Conservation (phyloP, 208 protist species). For the Leptomonas seymouri region DNA sequence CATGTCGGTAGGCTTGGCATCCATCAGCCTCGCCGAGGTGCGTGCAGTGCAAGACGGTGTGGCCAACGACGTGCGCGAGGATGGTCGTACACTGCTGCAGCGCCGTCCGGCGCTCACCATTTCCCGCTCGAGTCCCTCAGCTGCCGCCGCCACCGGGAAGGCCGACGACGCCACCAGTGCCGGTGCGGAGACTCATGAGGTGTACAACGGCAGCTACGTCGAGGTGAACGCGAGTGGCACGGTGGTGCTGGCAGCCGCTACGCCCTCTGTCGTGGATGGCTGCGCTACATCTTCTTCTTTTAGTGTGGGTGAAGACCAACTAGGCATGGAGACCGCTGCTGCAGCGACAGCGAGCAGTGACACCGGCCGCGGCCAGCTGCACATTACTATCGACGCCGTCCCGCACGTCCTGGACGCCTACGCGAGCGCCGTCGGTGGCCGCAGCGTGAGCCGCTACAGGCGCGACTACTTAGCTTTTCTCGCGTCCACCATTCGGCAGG, state of each 20-base stretch:
- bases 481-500: constrained; percentile 52
- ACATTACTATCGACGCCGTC: constrained; percentile 73
- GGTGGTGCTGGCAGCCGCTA: constrained; percentile 63
- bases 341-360: not conserved
- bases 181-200: constrained; percentile 23
- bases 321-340: constrained; percentile 12
- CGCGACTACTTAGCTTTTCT: constrained; percentile 63
- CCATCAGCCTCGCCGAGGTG: constrained; percentile 73
- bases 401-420: constrained; percentile 71
- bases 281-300: constrained; percentile 4
- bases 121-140: constrained; percentile 21
- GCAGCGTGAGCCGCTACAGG: constrained; percentile 49
- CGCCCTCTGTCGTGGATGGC: constrained; percentile 65
- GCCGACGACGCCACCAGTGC: not conserved
- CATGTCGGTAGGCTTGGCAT: constrained; percentile 27
- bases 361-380: constrained; percentile 38
- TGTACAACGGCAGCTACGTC: constrained; percentile 67
- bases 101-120: constrained; percentile 57
- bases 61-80: constrained; percentile 62
- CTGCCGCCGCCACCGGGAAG: not conserved
- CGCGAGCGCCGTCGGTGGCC: constrained; percentile 54
- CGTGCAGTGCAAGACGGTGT: constrained; percentile 74
- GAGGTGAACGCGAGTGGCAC: constrained; percentile 62
- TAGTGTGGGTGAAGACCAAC: constrained; percentile 13
- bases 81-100: constrained; percentile 83